Conservation (phyloP, 2,329 filamentous ascomycete genomes). For the Coniochaeta pulveracea region DNA sequence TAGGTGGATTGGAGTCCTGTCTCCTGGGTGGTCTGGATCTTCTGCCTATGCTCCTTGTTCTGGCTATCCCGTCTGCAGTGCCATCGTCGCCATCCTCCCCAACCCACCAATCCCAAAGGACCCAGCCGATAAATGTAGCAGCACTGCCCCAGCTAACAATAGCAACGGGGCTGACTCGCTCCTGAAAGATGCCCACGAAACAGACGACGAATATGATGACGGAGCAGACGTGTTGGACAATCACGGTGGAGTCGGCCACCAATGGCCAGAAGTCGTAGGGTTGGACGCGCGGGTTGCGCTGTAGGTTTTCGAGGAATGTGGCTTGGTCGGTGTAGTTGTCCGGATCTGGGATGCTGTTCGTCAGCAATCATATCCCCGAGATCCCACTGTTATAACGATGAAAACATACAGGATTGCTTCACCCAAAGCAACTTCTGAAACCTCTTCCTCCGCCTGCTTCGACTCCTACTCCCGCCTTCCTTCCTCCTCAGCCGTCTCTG, state of each 20-base stretch:
- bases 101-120: constrained; percentile 86
- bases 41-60: constrained; percentile 23
- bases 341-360: constrained; percentile 48
- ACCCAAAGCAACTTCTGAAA: constrained; percentile 99
- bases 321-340: constrained; percentile 98
- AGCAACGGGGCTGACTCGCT: constrained; percentile 79
- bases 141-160: constrained; percentile 78
- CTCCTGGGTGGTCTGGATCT: constrained; percentile 12
- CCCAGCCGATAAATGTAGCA: constrained; percentile 77
- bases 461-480: constrained; percentile 48
- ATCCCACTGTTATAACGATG: neutral
- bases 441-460: constrained; percentile 52
- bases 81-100: constrained; percentile 49
- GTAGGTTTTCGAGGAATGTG: constrained; percentile 91
- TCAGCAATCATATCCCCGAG: neutral
- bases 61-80: constrained; percentile 25
- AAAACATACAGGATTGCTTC: constrained; percentile 72
- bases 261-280: constrained; percentile 98
- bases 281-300: constrained; percentile 84
- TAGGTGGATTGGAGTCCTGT: constrained; percentile 11
- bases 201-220: constrained; percentile 91
- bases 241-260: constrained; percentile 88
- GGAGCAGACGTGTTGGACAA: constrained; percentile 92
- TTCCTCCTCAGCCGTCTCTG: constrained; percentile 30
- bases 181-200: constrained; percentile 82